These are phyloP conservation scores for Auxenochlorella pyrenoidosa DNA, from an alignment of 139 green algal species.

Conservation along the genomic window DNA sequence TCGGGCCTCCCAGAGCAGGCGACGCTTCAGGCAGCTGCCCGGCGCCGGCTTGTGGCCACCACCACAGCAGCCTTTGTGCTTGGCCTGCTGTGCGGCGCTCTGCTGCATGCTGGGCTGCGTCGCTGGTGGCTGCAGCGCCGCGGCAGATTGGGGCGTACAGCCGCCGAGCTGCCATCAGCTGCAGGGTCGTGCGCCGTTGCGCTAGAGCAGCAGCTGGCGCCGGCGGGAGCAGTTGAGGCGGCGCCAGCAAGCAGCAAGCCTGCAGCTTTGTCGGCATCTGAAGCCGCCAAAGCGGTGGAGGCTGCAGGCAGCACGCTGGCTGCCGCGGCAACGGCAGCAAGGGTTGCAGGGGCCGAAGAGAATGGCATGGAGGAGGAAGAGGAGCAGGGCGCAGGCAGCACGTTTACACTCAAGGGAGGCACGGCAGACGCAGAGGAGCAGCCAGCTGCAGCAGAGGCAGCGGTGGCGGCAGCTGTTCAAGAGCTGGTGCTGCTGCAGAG, in stretches of 20 bases:
- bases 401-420: background rate
- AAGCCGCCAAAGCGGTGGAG: background rate
- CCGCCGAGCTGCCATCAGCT: background rate
- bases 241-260: background rate
- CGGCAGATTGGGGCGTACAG: background rate
- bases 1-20: background rate
- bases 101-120: background rate
- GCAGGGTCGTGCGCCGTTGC: background rate
- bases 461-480: constrained; percentile 12
- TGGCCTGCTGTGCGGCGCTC: background rate
- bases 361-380: too few relatives aligned
- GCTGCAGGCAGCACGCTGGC: background rate
- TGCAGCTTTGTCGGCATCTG: background rate
- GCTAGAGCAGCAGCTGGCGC: background rate
- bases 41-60: background rate
- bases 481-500: constrained; percentile 13
- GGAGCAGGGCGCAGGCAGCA: background rate
- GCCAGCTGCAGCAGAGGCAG: background rate
- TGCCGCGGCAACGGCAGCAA: background rate
- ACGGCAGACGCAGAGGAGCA: background rate
- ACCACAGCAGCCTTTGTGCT: background rate
- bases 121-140: background rate
- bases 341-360: too few relatives aligned
- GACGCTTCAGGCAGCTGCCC: background rate
- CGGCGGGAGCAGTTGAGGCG: background rate